These are phyloP conservation scores for Ustilago esculenta DNA, from an alignment of 1,284 basidiomycete species.

Conservation along the genomic window DNA sequence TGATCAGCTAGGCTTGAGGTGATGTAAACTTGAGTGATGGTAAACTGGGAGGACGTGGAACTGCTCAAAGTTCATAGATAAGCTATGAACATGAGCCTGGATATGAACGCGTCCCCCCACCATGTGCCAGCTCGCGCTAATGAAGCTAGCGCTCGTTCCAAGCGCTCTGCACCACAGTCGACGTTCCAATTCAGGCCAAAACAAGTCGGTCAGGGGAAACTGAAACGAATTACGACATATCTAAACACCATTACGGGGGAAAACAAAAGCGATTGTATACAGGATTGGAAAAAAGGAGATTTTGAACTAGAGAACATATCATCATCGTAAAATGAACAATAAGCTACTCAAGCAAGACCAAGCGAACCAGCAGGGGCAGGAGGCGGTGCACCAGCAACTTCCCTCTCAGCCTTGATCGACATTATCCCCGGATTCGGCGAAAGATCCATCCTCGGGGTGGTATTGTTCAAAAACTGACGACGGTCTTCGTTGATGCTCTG, in stretches of 20 bases:
- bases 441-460: constrained; percentile 29
- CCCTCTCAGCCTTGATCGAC: constrained; percentile 23
- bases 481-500: constrained; percentile 20
- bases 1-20: too few relatives aligned
- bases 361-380: constrained; percentile 36
- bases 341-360: constrained; percentile 38
- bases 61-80: too few relatives aligned
- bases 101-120: too few relatives aligned
- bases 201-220: too few relatives aligned
- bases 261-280: constrained; percentile 10
- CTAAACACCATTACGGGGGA: constrained; percentile 44
- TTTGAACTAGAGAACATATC: too few relatives aligned
- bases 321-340: background rate
- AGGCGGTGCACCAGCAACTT: constrained; percentile 20
- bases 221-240: constrained; percentile 10
- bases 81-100: too few relatives aligned
- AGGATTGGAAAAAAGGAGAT: constrained; percentile 3
- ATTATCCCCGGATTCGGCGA: constrained; percentile 16
- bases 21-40: too few relatives aligned
- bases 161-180: too few relatives aligned
- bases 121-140: too few relatives aligned
- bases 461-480: constrained; percentile 15
- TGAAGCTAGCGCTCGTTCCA: too few relatives aligned
- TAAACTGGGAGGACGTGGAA: too few relatives aligned
- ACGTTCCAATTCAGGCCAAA: too few relatives aligned